Evolutionary conservation across 2,329 filamentous ascomycete genomes (phyloP).

Genomic region (Phyllosticta citrichinensis): DNA sequence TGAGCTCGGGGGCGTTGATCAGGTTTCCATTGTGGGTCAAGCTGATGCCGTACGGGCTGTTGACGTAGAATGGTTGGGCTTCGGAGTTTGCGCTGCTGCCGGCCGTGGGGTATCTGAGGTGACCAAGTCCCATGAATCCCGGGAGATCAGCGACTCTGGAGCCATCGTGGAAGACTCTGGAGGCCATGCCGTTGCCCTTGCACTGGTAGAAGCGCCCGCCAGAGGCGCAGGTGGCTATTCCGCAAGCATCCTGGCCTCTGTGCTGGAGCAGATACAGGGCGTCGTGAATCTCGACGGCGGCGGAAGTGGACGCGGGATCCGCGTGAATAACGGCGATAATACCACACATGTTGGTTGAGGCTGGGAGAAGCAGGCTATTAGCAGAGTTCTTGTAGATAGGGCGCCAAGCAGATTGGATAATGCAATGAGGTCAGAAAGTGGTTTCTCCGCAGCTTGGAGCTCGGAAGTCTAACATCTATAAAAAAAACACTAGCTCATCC

Average conservation of each 20-base stretch:
- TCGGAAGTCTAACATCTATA: constrained; percentile 37
- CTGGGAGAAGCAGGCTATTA: not conserved
- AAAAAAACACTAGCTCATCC: constrained; percentile 17
- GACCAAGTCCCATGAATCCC: constrained; percentile 77
- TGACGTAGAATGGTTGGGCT: constrained; percentile 89
- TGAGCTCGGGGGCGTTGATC: constrained; percentile 65
- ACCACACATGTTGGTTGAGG: constrained; percentile 36
- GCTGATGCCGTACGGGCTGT: constrained; percentile 71
- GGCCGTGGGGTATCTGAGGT: constrained; percentile 82
- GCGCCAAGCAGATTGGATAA: not conserved
- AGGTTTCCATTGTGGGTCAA: constrained; percentile 83
- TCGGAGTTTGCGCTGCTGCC: constrained; percentile 77
- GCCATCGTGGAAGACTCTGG: constrained; percentile 76
- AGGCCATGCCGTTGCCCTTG: constrained; percentile 83
- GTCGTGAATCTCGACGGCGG: constrained; percentile 36
- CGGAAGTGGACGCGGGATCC: constrained; percentile 26
- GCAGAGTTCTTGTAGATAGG: not conserved
- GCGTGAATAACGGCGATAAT: constrained; percentile 41
- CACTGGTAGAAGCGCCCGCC: constrained; percentile 78
- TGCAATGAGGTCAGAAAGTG: constrained; percentile 12
- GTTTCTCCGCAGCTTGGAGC: constrained; percentile 14
- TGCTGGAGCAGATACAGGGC: constrained; percentile 34
- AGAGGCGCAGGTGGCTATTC: constrained; percentile 64
- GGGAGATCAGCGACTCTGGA: constrained; percentile 62
- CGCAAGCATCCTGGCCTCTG: constrained; percentile 79